phyloP scores from a whole-genome alignment of 768 basidiomycete genomes.

The Boletus bicolor region DNA sequence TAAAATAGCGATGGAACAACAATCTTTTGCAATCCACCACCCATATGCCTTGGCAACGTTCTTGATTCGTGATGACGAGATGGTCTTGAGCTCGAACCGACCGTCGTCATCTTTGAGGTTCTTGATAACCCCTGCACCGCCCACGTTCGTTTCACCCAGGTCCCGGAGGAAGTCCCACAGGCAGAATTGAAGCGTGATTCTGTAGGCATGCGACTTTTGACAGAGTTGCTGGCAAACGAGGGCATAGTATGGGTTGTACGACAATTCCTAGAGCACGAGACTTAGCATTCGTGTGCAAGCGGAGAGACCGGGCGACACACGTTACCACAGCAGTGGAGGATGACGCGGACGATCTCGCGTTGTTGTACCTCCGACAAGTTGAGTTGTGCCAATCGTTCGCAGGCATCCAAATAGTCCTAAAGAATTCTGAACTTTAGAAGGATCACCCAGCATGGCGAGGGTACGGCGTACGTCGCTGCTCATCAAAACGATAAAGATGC shows the following conservation, averaged over 20 bases:
- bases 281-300: neutral
- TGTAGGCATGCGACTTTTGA: slow-evolving; percentile 74
- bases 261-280: slow-evolving; percentile 56
- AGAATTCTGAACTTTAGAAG: neutral
- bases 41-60: slow-evolving; percentile 86
- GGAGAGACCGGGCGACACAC: slow-evolving; percentile 39
- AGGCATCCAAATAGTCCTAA: slow-evolving; percentile 96
- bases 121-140: slow-evolving; percentile 75
- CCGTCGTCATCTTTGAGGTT: slow-evolving; percentile 45
- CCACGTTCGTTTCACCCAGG: slow-evolving; percentile 79
- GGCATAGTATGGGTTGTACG: slow-evolving; percentile 94
- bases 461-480: slow-evolving; percentile 75
- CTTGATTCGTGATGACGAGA: slow-evolving; percentile 53
- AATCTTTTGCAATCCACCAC: slow-evolving; percentile 92
- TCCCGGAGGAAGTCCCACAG: slow-evolving; percentile 97
- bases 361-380: slow-evolving; percentile 87
- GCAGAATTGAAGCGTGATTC: slow-evolving; percentile 90
- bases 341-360: slow-evolving; percentile 89
- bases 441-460: neutral
- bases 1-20: slow-evolving; percentile 67
- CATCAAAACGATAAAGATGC: slow-evolving; percentile 93
- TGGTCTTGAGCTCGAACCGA: slow-evolving; percentile 44
- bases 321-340: slow-evolving; percentile 90
- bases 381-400: slow-evolving; percentile 81
- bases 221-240: slow-evolving; percentile 86